A percentile compares a stretch with the other conserved stretches of the same genome.
These are phyloP conservation scores for Solanum etuberosum DNA, from an alignment of 257 asterid genomes.

Conservation along the genomic window DNA sequence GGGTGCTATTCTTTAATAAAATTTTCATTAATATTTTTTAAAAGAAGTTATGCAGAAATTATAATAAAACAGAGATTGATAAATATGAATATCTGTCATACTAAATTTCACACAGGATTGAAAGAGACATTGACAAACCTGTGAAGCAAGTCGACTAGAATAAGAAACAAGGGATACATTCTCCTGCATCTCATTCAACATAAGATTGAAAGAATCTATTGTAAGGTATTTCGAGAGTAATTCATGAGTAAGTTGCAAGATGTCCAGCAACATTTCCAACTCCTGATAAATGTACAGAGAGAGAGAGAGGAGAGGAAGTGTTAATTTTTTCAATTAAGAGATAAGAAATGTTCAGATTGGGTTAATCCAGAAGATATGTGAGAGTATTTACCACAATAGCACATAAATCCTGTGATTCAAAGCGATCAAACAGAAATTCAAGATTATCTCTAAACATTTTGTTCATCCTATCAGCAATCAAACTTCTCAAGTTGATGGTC, in stretches of 20 bases:
- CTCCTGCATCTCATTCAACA: slow-evolving; percentile 95
- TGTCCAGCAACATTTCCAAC: slow-evolving; percentile 72
- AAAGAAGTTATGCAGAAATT: neutral
- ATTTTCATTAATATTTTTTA: neutral
- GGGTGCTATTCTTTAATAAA: neutral
- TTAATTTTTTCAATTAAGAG: neutral
- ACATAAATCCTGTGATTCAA: slow-evolving; percentile 92
- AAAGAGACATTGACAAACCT: slow-evolving; percentile 32
- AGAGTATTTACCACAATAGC: slow-evolving; percentile 70
- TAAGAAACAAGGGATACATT: slow-evolving; percentile 89
- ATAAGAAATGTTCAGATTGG: neutral
- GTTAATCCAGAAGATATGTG: neutral
- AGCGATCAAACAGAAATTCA: slow-evolving; percentile 83
- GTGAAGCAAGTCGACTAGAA: slow-evolving; percentile 95
- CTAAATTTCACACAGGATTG: neutral
- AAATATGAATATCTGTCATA: neutral
- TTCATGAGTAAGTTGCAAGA: slow-evolving; percentile 80
- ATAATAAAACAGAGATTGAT: neutral
- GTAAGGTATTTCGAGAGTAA: slow-evolving; percentile 64
- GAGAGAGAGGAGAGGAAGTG: neutral
- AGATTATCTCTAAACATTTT: slow-evolving; percentile 81
- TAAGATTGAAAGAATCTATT: slow-evolving; percentile 75
- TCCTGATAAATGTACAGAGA: slow-evolving; percentile 40
- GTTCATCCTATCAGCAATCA: slow-evolving; percentile 83
- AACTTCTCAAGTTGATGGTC: slow-evolving; percentile 85